Evolutionary conservation across 768 basidiomycete species (phyloP).

Genomic region (Suillus brevipes): DNA sequence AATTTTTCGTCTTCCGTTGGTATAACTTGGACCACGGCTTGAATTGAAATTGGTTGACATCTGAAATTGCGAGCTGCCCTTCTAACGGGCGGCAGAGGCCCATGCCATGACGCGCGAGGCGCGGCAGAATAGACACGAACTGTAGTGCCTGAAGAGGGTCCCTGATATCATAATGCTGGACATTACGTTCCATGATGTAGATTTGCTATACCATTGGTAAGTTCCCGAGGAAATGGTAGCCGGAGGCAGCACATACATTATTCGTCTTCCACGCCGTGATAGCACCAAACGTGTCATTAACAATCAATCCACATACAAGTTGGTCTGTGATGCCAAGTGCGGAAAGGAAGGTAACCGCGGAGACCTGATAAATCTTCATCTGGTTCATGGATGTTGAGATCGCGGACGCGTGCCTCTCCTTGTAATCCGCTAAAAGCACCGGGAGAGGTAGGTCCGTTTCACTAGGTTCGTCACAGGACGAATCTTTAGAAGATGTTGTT

Average conservation of each 20-base stretch:
- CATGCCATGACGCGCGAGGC: background rate
- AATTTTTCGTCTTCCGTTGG: background rate
- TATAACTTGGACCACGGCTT: background rate
- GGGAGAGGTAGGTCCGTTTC: background rate
- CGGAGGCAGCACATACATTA: background rate
- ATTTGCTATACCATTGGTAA: background rate
- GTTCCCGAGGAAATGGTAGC: background rate
- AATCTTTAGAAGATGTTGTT: background rate
- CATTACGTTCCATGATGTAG: background rate
- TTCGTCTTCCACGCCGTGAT: background rate
- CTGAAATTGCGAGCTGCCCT: background rate
- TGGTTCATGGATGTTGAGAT: background rate
- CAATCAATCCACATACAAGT: background rate
- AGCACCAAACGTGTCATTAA: background rate
- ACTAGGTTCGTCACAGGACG: too few species aligned
- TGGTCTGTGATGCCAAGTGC: background rate
- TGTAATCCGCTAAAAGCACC: background rate
- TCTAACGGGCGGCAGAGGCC: background rate
- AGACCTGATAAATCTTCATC: background rate
- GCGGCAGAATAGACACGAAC: background rate
- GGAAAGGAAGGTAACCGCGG: background rate
- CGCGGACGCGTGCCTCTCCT: background rate
- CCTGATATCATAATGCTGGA: background rate
- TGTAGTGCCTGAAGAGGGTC: background rate
- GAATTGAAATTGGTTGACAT: background rate